A percentile compares a stretch with the other conserved stretches of the same genome.
Evolutionary conservation across 78 protist species (phyloP).

Genomic region (Dictyostelium purpureum): DNA sequence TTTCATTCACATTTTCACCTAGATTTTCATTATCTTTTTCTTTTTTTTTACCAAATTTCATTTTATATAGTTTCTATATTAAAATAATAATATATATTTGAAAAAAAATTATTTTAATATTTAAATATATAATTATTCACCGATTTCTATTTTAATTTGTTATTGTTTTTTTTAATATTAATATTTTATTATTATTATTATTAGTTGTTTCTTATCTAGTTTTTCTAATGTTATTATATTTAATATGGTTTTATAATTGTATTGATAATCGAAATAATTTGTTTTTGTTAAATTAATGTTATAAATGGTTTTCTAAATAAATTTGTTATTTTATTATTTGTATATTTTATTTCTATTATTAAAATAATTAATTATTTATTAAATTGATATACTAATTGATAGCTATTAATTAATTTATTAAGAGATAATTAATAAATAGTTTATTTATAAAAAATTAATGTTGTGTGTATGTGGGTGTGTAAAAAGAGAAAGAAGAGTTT

Average conservation of each 20-base stretch:
- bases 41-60: slow-evolving; percentile 73
- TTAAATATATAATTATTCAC: too few species aligned
- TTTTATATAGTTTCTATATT: neutral
- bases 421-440: neutral
- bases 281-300: too few species aligned
- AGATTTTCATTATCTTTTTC: slow-evolving; percentile 16
- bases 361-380: too few species aligned
- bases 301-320: too few species aligned
- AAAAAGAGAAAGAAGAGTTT: neutral
- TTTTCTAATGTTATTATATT: neutral
- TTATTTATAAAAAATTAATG: neutral
- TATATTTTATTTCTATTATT: too few species aligned
- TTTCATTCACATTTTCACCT: slow-evolving; percentile 2
- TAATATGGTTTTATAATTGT: neutral
- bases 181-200: neutral
- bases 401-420: too few species aligned
- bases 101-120: too few species aligned
- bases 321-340: neutral
- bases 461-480: neutral
- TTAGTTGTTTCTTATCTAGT: neutral
- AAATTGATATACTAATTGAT: too few species aligned
- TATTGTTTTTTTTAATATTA: neutral
- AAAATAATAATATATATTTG: neutral
- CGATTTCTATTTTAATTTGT: too few species aligned
- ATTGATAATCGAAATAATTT: too few species aligned